Evolutionary conservation across 2,329 filamentous ascomycete species (phyloP).

Genomic region (Epichloe gansuensis): DNA sequence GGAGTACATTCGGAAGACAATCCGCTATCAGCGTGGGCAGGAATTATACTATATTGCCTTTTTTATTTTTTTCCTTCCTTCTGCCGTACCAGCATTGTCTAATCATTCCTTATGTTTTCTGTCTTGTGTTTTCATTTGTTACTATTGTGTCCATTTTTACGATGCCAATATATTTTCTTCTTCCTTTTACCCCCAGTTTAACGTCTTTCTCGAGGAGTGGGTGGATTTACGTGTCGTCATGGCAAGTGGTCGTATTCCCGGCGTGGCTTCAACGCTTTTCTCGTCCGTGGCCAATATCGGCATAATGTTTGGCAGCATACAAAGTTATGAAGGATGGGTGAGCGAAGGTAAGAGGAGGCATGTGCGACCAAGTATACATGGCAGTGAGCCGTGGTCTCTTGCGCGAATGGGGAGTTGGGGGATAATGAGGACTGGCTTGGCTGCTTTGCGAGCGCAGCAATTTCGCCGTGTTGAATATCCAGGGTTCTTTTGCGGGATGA

Average conservation of each 20-base stretch:
- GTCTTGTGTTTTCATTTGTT: conserved; percentile 1
- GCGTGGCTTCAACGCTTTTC: background rate
- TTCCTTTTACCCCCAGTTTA: background rate
- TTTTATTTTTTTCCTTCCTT: conserved; percentile 1
- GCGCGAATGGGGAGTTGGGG: background rate
- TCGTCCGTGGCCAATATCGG: background rate
- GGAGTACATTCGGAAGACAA: conserved; percentile 28
- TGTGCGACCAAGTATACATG: background rate
- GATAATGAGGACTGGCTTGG: background rate
- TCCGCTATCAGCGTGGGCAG: conserved; percentile 7
- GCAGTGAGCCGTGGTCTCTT: background rate
- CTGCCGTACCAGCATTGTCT: conserved; percentile 12
- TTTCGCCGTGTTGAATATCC: background rate
- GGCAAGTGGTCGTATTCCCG: too few species aligned
- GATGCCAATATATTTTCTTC: background rate
- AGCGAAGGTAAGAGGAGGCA: background rate
- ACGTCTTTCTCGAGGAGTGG: background rate
- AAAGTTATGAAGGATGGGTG: background rate
- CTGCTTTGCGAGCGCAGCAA: background rate
- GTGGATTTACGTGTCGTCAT: too few species aligned
- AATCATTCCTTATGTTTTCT: conserved; percentile 2
- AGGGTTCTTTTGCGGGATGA: background rate
- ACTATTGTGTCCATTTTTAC: conserved; percentile 8
- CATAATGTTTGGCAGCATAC: background rate
- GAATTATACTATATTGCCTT: background rate